A percentile compares a stretch with the other conserved stretches of the same genome.
These are phyloP conservation scores for Cetradonia linearis DNA, from an alignment of 495 filamentous ascomycete species.

Conservation along the genomic window DNA sequence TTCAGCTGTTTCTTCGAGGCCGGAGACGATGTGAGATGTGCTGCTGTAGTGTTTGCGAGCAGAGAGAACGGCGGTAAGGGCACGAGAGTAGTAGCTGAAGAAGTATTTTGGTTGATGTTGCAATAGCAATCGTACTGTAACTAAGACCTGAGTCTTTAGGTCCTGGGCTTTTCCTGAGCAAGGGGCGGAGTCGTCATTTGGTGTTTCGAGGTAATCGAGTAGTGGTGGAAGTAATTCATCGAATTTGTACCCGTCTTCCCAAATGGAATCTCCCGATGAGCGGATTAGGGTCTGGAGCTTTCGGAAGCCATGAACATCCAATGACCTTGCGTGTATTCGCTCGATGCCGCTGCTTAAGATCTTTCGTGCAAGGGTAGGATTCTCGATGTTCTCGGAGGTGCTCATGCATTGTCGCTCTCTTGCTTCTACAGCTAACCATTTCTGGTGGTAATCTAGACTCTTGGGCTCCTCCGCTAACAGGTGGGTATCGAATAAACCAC, in stretches of 20 bases:
- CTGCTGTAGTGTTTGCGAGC: slow-evolving; percentile 48
- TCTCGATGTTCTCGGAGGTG: slow-evolving; percentile 29
- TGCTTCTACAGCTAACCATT: slow-evolving; percentile 19
- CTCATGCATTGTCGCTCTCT: slow-evolving; percentile 9
- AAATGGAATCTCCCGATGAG: slow-evolving; percentile 47
- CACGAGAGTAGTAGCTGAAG: slow-evolving; percentile 51
- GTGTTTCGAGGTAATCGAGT: slow-evolving; percentile 61
- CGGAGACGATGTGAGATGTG: slow-evolving; percentile 46
- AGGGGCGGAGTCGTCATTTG: slow-evolving; percentile 34
- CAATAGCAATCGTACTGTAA: slow-evolving; percentile 70
- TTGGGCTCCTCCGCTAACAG: slow-evolving; percentile 18
- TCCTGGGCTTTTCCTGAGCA: slow-evolving; percentile 52
- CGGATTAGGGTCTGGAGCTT: slow-evolving; percentile 75
- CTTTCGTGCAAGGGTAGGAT: slow-evolving; percentile 39
- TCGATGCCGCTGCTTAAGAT: slow-evolving; percentile 69
- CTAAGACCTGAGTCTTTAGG: slow-evolving; percentile 72
- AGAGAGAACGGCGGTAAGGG: slow-evolving; percentile 56
- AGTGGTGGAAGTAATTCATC: slow-evolving; percentile 62
- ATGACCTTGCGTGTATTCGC: slow-evolving; percentile 55
- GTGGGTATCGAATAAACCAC: slow-evolving; percentile 20
- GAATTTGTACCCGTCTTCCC: slow-evolving; percentile 48
- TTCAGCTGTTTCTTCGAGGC: slow-evolving; percentile 47
- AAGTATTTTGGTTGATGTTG: slow-evolving; percentile 55
- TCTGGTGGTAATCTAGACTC: slow-evolving; percentile 14
- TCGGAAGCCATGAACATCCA: slow-evolving; percentile 83